phyloP scores from a whole-genome alignment of 257 asterid species.

The Solanum chiquidenum region DNA sequence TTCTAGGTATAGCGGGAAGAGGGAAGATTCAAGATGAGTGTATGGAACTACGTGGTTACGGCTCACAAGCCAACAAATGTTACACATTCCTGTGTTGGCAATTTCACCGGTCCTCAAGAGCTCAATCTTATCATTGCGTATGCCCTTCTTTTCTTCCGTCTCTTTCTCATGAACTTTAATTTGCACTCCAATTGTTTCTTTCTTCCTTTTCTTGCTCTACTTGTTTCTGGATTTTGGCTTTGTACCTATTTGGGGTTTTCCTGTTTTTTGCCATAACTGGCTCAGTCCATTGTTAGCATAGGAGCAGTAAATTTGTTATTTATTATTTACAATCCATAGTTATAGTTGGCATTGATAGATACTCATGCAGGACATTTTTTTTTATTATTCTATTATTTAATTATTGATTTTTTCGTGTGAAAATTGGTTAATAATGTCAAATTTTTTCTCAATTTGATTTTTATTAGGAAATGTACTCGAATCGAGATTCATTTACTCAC shows the following conservation, averaged over 20 bases:
- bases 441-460: not conserved
- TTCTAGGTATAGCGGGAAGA: not conserved
- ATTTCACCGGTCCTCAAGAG: constrained; percentile 89
- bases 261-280: not conserved
- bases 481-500: constrained; percentile 83
- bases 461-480: constrained; percentile 84
- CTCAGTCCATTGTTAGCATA: not conserved
- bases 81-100: constrained; percentile 96
- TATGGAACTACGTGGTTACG: constrained; percentile 98
- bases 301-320: not conserved
- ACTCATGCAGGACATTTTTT: not conserved
- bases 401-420: not conserved
- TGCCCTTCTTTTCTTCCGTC: not conserved
- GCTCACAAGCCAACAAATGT: constrained; percentile 98
- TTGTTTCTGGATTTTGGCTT: not conserved
- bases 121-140: constrained; percentile 86
- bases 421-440: not conserved
- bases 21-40: constrained; percentile 37
- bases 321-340: not conserved
- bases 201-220: not conserved
- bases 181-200: not conserved
- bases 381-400: not conserved
- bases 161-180: not conserved
- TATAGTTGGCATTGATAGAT: not conserved
- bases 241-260: not conserved